A percentile compares a stretch with the other conserved stretches of the same genome.
Evolutionary conservation across 1,139 yeast genomes (phyloP).

Genomic region (Candida mesenterica): DNA sequence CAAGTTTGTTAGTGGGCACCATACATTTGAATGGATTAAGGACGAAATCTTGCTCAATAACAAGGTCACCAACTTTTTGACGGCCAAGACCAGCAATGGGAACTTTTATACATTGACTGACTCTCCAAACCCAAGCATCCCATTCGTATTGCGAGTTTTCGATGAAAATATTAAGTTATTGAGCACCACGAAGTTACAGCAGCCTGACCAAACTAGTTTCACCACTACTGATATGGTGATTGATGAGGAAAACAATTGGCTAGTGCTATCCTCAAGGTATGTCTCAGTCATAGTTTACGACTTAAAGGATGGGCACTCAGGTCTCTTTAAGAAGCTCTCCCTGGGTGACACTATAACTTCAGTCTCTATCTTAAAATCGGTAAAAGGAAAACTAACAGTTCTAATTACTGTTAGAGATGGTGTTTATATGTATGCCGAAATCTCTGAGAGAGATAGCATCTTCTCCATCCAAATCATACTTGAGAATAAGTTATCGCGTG

Average conservation of each 20-base stretch:
- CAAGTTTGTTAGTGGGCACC: conserved; percentile 26
- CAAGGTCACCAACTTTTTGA: conserved; percentile 57
- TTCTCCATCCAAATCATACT: conserved; percentile 40
- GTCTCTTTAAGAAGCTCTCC: conserved; percentile 51
- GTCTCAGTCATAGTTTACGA: conserved; percentile 63
- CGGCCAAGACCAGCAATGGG: conserved; percentile 20
- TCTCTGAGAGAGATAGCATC: conserved; percentile 12
- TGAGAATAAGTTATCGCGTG: conserved; percentile 66
- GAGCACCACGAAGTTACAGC: conserved; percentile 20
- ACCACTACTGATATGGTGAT: conserved; percentile 57
- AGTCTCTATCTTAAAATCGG: conserved; percentile 35
- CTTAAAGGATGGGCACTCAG: conserved; percentile 17
- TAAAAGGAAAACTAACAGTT: conserved; percentile 17
- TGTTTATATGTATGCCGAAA: conserved; percentile 41
- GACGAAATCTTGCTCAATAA: conserved; percentile 23
- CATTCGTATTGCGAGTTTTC: conserved; percentile 48
- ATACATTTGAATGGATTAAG: conserved; percentile 19
- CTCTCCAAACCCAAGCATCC: conserved; percentile 65
- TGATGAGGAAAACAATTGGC: conserved; percentile 35
- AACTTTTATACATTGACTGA: conserved; percentile 47
- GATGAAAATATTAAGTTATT: conserved; percentile 15
- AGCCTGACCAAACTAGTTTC: conserved; percentile 49
- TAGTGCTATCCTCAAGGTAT: conserved; percentile 70
- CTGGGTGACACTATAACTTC: conserved; percentile 78
- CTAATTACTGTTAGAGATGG: conserved; percentile 67